Base-by-base conservation (phyloP, 768 basidiomycete genomes). In the Amanita polypyramis region DNA sequence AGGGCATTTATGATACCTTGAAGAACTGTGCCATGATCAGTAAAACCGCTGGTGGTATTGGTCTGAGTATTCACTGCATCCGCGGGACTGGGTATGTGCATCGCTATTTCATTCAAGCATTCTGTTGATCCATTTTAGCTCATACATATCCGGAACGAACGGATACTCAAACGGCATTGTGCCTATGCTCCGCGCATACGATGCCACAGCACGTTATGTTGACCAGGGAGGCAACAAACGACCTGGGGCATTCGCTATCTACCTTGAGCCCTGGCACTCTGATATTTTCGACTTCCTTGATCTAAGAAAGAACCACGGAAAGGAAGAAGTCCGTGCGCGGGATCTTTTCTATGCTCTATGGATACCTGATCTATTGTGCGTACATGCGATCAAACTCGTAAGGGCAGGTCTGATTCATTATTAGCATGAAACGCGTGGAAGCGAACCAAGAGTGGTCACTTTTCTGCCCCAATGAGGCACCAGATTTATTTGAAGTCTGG, bases 191-290 rank as follows among this genome's bases (percentile, higher is more conserved):
- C 89, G 96, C 49, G 95, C 90, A 0, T 98, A 85, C 64, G 94
- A 99, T 59, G 91, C 94, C 20, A 98, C 96, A 7, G 96, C 96
- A 17, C 91, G 95, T 33, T 98, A 98, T 59, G 96, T 98, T 49
- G 96, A 98, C 63, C 95, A 97, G 62, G 95, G 96, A 44, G 96
- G 96, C 21, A 98, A 98, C 77, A 98, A 98, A 70, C 87, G 96
- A 20, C 96, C 96, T 1, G 96, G 96, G 52, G 96, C 96, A 1
- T 97, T 99, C 56, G 89, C 96, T 14, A 88, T 99, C 64, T 99
- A 99, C 69, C 73, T 98, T 60, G 96, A 99, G 68, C 96, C 96
- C 11, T 99, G 96, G 96, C 96, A 99, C 61, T 79, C 90, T 14
- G 96, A 98, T 64, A 65, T 99, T 61, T 96, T 98, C 57, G 94